Conservation (phyloP, 306 rosid genomes). For the Lupinus albus region DNA sequence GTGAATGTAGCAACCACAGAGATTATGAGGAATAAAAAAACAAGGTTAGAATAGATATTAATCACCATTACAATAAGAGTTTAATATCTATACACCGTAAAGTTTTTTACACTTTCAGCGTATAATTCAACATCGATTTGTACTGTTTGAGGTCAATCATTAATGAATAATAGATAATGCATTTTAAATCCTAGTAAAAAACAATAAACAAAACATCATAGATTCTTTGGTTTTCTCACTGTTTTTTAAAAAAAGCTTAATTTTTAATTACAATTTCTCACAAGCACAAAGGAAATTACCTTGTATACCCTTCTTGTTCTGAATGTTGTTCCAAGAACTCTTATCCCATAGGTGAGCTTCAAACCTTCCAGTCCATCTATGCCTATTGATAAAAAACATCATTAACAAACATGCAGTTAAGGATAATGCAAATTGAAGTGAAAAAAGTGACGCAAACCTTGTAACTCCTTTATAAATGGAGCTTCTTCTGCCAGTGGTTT, state of each 20-base stretch:
- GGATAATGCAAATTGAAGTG: not conserved
- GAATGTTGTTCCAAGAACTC: constrained; percentile 79
- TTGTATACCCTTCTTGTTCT: constrained; percentile 91
- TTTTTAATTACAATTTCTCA: constrained; percentile 3
- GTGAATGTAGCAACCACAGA: constrained; percentile 66
- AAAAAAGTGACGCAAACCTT: constrained; percentile 47
- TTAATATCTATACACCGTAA: too few relatives aligned
- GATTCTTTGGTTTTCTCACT: constrained; percentile 59
- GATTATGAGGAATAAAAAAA: constrained; percentile 56
- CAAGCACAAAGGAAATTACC: constrained; percentile 46
- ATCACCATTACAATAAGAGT: constrained; percentile 5
- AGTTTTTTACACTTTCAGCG: too few relatives aligned
- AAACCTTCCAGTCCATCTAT: constrained; percentile 95
- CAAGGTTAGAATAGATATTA: constrained; percentile 57
- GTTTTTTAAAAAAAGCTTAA: not conserved
- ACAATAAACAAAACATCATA: constrained; percentile 30
- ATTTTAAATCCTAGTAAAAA: too few relatives aligned
- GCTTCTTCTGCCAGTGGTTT: constrained; percentile 59
- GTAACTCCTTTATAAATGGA: constrained; percentile 95
- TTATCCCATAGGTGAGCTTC: constrained; percentile 99
- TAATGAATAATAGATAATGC: too few relatives aligned
- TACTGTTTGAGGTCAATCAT: too few relatives aligned
- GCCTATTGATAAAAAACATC: constrained; percentile 52
- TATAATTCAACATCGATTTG: too few relatives aligned
- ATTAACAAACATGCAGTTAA: not conserved